Conservation (phyloP, 148 eudicot species). For the Chenopodium album region DNA sequence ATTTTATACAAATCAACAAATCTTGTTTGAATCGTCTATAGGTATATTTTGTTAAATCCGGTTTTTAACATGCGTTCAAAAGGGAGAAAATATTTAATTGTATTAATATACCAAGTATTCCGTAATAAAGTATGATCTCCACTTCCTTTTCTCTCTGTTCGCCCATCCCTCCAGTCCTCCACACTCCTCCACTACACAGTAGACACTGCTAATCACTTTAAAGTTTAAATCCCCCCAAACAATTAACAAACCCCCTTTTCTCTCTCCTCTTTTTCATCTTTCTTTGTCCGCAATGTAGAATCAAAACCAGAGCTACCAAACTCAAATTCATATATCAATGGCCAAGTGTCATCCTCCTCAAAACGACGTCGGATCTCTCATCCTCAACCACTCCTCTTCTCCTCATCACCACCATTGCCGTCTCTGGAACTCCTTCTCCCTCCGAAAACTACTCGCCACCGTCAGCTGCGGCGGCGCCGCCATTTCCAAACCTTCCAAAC, state of each 20-base stretch:
- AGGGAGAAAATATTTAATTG: no score
- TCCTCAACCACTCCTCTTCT: conserved; percentile 17
- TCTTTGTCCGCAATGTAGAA: conserved; percentile 19
- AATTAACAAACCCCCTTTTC: background rate
- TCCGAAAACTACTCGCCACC: conserved; percentile 50
- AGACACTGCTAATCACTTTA: background rate
- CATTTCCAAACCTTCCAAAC: background rate
- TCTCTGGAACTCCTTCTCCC: conserved; percentile 43
- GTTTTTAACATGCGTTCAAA: no score
- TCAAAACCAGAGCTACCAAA: background rate
- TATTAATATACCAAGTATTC: no score
- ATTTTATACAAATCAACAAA: no score
- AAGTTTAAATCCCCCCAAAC: background rate
- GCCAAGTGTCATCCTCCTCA: conserved; percentile 30
- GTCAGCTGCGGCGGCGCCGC: conserved; percentile 58
- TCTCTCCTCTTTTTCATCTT: background rate
- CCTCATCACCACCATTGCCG: conserved; percentile 26
- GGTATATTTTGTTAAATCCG: no score
- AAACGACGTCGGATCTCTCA: conserved; percentile 38
- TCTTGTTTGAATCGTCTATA: no score
- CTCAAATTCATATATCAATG: background rate
- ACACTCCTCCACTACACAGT: conserved; percentile 1
- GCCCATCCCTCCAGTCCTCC: conserved; percentile 12
- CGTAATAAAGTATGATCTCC: background rate
- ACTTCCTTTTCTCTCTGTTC: background rate